Base-by-base conservation (phyloP, 1,284 basidiomycete species). In the Cryptococcus sp. region DNA sequence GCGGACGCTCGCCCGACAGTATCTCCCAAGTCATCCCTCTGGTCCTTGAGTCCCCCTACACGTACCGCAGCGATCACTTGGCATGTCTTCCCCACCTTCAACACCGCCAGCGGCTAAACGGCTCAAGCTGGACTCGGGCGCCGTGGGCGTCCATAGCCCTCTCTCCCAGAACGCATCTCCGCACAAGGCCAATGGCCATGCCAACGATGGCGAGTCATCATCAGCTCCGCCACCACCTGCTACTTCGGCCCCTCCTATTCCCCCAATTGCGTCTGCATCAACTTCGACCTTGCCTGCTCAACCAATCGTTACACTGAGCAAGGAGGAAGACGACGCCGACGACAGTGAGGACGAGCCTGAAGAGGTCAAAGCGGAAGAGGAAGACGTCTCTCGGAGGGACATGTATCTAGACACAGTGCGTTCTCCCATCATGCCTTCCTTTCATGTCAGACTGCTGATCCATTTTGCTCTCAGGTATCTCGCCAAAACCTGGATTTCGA, bases 321-420 rank as follows among this genome's bases (percentile, higher is more conserved):
- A 35, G 13, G 30, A 8, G 13, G 62, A 52, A 43, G 54, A 45
- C 19, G 49, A 48, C 25, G 64, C 72, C 43, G 77, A 80, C n/a
- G 78, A 83, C 51, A 83, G 85, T 52, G 71, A 80, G 45, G 74
- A 77, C 50, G 68, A 74, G 47, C 72, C 73, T 48, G 71, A 78
- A 10, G 65, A 62, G 10, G 43, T 48, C 8, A 53, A 49, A n/a
- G 58, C 45, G 50, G 68, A 75, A 54, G 76, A 81, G 49, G 81
- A 82, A 62, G 82, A 81, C 47, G 58, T 83, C 51, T 83, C 83
- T 53, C 84, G 87, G 45, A 88, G 89, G 50, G 94, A 98, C 78
- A 83, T 98, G 67, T 98, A 98, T 77, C 87, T 99, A 56, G 95
- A 99, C 80, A 98, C 95, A 55, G 93, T 91, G 78, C 75, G 83